Conservation (phyloP, 306 rosid genomes). For the Corylus americana region DNA sequence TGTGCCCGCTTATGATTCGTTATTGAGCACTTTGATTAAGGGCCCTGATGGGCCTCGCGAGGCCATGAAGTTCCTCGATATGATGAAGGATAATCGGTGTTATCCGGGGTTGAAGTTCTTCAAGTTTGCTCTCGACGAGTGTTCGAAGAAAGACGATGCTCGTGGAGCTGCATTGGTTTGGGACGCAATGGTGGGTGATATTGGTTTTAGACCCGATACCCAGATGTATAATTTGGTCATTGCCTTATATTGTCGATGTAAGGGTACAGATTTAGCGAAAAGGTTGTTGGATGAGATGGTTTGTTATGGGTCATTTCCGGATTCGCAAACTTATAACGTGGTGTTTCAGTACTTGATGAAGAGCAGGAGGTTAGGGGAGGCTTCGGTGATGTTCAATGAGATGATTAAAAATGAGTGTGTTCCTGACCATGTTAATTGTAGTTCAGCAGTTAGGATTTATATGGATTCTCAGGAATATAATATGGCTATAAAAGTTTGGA, state of each 20-base stretch:
- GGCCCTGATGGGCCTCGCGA: slow-evolving; percentile 49
- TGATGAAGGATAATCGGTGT: slow-evolving; percentile 50
- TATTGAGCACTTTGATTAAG: slow-evolving; percentile 47
- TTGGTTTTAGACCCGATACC: slow-evolving; percentile 34
- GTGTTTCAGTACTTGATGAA: slow-evolving; percentile 51
- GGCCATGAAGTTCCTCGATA: slow-evolving; percentile 42
- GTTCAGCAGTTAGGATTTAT: slow-evolving; percentile 46
- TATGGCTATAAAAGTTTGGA: slow-evolving; percentile 66
- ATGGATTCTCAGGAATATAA: slow-evolving; percentile 43
- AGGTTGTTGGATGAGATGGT: slow-evolving; percentile 61
- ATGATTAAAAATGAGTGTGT: slow-evolving; percentile 71
- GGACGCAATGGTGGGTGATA: slow-evolving; percentile 44
- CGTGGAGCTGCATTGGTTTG: slow-evolving; percentile 52
- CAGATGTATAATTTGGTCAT: slow-evolving; percentile 58
- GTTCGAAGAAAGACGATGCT: slow-evolving; percentile 42
- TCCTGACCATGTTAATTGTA: slow-evolving; percentile 54
- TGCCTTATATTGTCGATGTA: slow-evolving; percentile 41
- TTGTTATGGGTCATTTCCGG: slow-evolving; percentile 49
- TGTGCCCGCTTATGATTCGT: slow-evolving; percentile 59
- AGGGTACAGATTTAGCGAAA: slow-evolving; percentile 34
- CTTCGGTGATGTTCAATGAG: slow-evolving; percentile 45
- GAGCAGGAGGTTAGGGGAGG: slow-evolving; percentile 49
- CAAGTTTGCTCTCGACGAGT: slow-evolving; percentile 54
- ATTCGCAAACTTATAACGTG: slow-evolving; percentile 51
- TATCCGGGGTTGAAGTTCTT: slow-evolving; percentile 63